Evolutionary conservation across 768 basidiomycete species (phyloP).

Genomic region (Termitomyces sp.): DNA sequence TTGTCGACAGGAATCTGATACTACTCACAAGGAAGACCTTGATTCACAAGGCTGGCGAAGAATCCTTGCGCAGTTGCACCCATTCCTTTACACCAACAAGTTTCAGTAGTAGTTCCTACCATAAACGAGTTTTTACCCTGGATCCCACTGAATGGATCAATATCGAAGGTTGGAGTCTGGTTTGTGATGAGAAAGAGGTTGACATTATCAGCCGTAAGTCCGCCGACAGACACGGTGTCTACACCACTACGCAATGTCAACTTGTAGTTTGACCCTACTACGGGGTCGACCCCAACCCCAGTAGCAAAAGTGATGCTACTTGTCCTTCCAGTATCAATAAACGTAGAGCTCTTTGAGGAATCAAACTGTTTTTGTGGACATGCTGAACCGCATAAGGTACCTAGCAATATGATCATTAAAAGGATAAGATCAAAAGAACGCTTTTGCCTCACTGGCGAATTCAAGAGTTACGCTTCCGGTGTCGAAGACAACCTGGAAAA

Average conservation of each 20-base stretch:
- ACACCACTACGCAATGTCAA: slow-evolving; percentile 37
- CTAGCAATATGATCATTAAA: slow-evolving; percentile 14
- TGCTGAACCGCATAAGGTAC: slow-evolving; percentile 38
- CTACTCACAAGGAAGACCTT: slow-evolving; percentile 43
- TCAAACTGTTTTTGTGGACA: slow-evolving; percentile 45
- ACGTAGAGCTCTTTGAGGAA: slow-evolving; percentile 43
- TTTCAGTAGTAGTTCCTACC: not conserved
- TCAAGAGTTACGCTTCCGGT: slow-evolving; percentile 45
- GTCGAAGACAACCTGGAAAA: slow-evolving; percentile 47
- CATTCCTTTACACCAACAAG: slow-evolving; percentile 31
- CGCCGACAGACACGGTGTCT: slow-evolving; percentile 47
- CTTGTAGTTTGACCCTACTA: slow-evolving; percentile 39
- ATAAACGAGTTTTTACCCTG: slow-evolving; percentile 28
- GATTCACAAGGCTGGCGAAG: slow-evolving; percentile 38
- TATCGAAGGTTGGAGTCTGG: slow-evolving; percentile 45
- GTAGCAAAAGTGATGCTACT: slow-evolving; percentile 47
- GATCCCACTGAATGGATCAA: slow-evolving; percentile 53
- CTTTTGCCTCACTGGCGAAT: slow-evolving; percentile 36
- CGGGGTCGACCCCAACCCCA: slow-evolving; percentile 50
- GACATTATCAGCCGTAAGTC: slow-evolving; percentile 29
- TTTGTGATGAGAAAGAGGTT: slow-evolving; percentile 45
- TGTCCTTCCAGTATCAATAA: slow-evolving; percentile 34
- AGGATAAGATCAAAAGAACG: not conserved
- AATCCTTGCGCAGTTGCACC: slow-evolving; percentile 43
- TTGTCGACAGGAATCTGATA: not conserved